Evolutionary conservation across 169 alveolate species (phyloP).

Genomic region (Plasmodium cynomolgi): DNA sequence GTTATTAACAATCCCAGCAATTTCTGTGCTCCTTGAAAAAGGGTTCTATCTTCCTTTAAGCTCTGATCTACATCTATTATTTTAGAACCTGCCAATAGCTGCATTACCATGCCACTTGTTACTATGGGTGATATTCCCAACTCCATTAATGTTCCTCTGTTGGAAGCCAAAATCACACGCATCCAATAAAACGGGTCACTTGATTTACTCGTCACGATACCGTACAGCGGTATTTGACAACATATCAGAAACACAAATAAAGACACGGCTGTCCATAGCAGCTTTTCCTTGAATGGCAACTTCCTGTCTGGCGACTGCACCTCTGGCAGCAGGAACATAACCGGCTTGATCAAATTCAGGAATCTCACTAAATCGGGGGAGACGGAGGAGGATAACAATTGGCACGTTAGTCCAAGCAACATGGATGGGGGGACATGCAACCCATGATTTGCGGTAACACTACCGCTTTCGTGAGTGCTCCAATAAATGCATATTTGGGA

Average conservation of each 20-base stretch:
- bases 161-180: constrained; percentile 99
- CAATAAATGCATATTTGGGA: not conserved
- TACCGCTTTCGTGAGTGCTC: not conserved
- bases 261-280: constrained; percentile 98
- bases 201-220: constrained; percentile 95
- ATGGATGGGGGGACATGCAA: not conserved
- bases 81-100: constrained; percentile 99
- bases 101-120: constrained; percentile 99
- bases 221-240: constrained; percentile 99
- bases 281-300: constrained; percentile 95
- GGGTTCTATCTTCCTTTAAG: constrained; percentile 97
- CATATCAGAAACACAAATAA: constrained; percentile 97
- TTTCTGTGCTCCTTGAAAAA: constrained; percentile 97
- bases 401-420: not conserved
- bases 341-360: constrained; percentile 96
- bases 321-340: constrained; percentile 97
- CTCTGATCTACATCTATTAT: constrained; percentile 98
- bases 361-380: constrained; percentile 88
- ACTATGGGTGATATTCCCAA: constrained; percentile 99
- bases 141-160: constrained; percentile 99
- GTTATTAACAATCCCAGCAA: constrained; percentile 98
- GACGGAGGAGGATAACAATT: not conserved
- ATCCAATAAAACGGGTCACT: constrained; percentile 99
- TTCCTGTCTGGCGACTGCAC: constrained; percentile 96
- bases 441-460: not conserved